These are phyloP conservation scores for Coprinellus micaceus DNA, from an alignment of 768 basidiomycete species.

Conservation along the genomic window DNA sequence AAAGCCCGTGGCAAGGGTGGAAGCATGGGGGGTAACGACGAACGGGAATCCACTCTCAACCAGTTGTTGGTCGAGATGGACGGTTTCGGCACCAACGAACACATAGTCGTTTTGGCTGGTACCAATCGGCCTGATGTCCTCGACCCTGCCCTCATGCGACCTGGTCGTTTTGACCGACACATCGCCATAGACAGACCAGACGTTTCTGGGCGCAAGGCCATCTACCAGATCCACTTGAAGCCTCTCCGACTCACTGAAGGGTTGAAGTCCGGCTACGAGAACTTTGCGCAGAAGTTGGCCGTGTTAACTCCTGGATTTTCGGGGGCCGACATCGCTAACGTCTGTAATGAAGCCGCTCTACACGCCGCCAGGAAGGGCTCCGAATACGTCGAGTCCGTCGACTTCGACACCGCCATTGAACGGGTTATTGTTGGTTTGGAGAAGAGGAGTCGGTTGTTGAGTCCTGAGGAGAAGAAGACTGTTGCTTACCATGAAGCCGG, in stretches of 20 bases:
- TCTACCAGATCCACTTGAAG: constrained; percentile 87
- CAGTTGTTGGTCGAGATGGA: constrained; percentile 99
- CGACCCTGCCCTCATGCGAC: constrained; percentile 92
- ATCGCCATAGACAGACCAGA: constrained; percentile 95
- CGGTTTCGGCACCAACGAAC: constrained; percentile 95
- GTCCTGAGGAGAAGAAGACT: constrained; percentile 95
- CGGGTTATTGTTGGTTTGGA: constrained; percentile 96
- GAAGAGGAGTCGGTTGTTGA: constrained; percentile 90
- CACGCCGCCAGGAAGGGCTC: constrained; percentile 86
- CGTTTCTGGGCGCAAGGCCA: constrained; percentile 88
- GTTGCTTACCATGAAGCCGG: constrained; percentile 99
- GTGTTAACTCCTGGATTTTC: constrained; percentile 98
- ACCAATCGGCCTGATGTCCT: constrained; percentile 97
- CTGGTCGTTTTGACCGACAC: constrained; percentile 96
- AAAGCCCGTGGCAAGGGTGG: constrained; percentile 87
- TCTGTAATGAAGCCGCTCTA: constrained; percentile 96
- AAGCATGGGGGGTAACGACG: constrained; percentile 81
- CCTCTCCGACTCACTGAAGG: constrained; percentile 69
- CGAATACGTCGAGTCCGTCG: constrained; percentile 72
- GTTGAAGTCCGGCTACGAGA: constrained; percentile 45
- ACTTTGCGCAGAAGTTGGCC: constrained; percentile 87
- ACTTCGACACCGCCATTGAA: constrained; percentile 98
- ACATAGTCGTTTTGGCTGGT: constrained; percentile 93
- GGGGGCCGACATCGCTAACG: constrained; percentile 98
- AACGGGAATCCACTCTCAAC: constrained; percentile 95